A percentile compares a stretch with the other conserved stretches of the same genome.
Conservation (phyloP, 108 stramenopile species). For the Fragilaria crotonensis region DNA sequence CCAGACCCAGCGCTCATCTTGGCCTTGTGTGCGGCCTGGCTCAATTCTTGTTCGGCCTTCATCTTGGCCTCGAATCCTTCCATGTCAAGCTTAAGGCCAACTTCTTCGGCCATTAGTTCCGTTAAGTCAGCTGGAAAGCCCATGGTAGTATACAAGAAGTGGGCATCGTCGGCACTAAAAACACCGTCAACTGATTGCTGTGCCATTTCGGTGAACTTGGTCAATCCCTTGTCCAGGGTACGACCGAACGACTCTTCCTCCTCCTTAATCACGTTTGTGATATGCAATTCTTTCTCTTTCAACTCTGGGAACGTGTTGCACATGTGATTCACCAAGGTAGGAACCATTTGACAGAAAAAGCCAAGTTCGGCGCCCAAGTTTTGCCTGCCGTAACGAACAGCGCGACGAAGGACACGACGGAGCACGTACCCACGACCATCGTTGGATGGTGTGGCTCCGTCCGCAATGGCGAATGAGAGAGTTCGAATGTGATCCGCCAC, state of each 20-base stretch:
- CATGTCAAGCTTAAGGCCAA: slow-evolving; percentile 82
- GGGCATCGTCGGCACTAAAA: slow-evolving; percentile 89
- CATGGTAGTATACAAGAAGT: slow-evolving; percentile 93
- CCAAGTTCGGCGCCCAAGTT: slow-evolving; percentile 87
- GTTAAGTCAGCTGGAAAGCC: slow-evolving; percentile 98
- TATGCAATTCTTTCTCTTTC: slow-evolving; percentile 55
- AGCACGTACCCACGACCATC: slow-evolving; percentile 97
- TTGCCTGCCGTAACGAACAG: slow-evolving; percentile 96
- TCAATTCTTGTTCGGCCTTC: slow-evolving; percentile 80
- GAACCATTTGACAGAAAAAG: slow-evolving; percentile 88
- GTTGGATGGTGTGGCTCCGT: slow-evolving; percentile 93
- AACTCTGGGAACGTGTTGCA: slow-evolving; percentile 94
- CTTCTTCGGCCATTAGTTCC: slow-evolving; percentile 95
- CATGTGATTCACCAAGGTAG: slow-evolving; percentile 86
- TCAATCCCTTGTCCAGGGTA: slow-evolving; percentile 93
- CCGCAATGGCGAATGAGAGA: slow-evolving; percentile 92
- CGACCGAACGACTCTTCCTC: slow-evolving; percentile 89
- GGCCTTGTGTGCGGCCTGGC: slow-evolving; percentile 59
- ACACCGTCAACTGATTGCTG: slow-evolving; percentile 60
- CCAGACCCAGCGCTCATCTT: slow-evolving; percentile 47
- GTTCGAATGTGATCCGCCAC: slow-evolving; percentile 97
- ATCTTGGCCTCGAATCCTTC: slow-evolving; percentile 83
- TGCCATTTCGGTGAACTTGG: no score
- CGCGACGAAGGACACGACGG: slow-evolving; percentile 90
- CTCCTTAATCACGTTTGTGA: slow-evolving; percentile 84